Conservation (phyloP, 129 eudicot genomes). For the Smallanthus sonchifolius region DNA sequence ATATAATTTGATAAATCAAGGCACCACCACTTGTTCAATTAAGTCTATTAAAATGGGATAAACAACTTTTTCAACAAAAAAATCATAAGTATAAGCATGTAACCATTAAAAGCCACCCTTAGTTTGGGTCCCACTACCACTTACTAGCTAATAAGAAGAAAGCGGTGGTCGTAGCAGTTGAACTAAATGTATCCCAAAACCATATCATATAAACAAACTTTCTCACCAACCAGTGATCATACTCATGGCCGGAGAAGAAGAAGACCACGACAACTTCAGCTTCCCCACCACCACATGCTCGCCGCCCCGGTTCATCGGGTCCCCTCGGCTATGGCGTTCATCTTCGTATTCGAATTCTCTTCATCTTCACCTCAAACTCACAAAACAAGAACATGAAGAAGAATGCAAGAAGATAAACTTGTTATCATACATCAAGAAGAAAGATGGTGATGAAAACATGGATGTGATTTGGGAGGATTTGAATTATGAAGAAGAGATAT, state of each 20-base stretch:
- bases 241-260: slow-evolving; percentile 6
- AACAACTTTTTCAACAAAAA: too few relatives aligned
- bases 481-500: slow-evolving; percentile 22
- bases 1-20: too few relatives aligned
- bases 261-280: not conserved
- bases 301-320: slow-evolving; percentile 22
- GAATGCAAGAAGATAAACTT: not conserved
- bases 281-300: slow-evolving; percentile 16
- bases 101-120: too few relatives aligned
- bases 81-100: too few relatives aligned
- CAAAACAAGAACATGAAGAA: not conserved
- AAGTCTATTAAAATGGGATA: too few relatives aligned
- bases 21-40: too few relatives aligned
- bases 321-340: slow-evolving; percentile 22
- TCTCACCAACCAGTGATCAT: not conserved
- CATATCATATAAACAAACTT: not conserved
- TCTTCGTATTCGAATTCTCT: not conserved
- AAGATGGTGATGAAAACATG: slow-evolving; percentile 10
- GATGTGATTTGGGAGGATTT: slow-evolving; percentile 24
- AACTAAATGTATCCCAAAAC: slow-evolving; percentile 8
- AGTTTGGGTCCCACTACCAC: not conserved
- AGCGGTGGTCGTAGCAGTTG: slow-evolving; percentile 2
- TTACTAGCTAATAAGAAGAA: not conserved
- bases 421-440: not conserved
- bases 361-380: not conserved